phyloP scores from a whole-genome alignment of 768 basidiomycete genomes.

The Tylopilus rubrobrunneus region DNA sequence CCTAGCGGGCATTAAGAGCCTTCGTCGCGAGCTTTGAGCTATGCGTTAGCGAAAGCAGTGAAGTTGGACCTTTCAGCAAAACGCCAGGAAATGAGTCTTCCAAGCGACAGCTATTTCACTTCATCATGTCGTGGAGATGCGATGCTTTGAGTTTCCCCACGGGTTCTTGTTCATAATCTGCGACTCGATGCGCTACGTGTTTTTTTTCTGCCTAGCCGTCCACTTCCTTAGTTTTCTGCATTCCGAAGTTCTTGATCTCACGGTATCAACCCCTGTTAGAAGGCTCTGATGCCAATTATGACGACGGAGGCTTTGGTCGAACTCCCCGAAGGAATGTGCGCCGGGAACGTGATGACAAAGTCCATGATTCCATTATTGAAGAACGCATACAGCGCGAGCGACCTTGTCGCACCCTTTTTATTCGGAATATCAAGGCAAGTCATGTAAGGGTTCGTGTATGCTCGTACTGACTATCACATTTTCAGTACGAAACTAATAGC shows the following conservation, averaged over 20 bases:
- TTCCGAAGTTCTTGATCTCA: conserved; percentile 50
- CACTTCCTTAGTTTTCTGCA: conserved; percentile 35
- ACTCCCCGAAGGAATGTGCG: conserved; percentile 46
- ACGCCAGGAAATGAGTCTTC: conserved; percentile 28
- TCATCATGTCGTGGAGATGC: conserved; percentile 16
- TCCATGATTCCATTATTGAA: conserved; percentile 89
- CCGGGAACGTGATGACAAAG: conserved; percentile 83
- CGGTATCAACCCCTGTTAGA: conserved; percentile 50
- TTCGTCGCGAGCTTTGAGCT: conserved; percentile 45
- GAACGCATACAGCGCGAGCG: conserved; percentile 91
- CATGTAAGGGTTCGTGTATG: conserved; percentile 2
- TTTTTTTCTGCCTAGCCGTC: conserved; percentile 38
- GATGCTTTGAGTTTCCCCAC: conserved; percentile 25
- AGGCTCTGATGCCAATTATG: conserved; percentile 54
- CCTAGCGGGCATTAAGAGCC: conserved; percentile 31
- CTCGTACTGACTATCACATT: conserved; percentile 13
- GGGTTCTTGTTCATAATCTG: conserved; percentile 20
- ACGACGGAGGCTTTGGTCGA: conserved; percentile 48
- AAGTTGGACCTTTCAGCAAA: conserved; percentile 32
- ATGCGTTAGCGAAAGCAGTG: conserved; percentile 44
- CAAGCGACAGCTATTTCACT: conserved; percentile 16
- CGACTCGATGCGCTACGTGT: conserved; percentile 45
- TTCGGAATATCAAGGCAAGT: conserved; percentile 97
- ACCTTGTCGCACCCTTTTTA: conserved; percentile 93
- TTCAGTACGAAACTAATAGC: conserved; percentile 85